A percentile compares a stretch with the other conserved stretches of the same genome.
phyloP scores from a whole-genome alignment of 495 filamentous ascomycete genomes.

The Tuber indicum region DNA sequence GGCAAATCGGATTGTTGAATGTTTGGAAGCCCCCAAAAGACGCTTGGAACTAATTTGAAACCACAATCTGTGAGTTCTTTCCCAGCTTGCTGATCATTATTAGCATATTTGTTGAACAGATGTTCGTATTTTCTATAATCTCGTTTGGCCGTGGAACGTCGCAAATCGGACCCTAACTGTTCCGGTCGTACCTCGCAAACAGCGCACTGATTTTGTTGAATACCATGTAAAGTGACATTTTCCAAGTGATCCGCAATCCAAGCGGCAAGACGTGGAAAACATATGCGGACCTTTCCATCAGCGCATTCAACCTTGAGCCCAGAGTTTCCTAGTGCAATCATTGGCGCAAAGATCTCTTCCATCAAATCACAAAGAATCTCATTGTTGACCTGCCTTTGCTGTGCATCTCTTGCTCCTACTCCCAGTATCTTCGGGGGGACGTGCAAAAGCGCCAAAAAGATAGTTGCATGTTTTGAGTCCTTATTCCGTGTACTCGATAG shows the following conservation, averaged over 20 bases:
- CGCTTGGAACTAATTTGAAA: neutral
- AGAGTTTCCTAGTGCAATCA: neutral
- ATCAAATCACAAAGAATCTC: neutral
- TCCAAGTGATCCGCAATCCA: slow-evolving; percentile 7
- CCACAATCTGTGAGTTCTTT: neutral
- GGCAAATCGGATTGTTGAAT: neutral
- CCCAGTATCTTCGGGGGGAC: neutral
- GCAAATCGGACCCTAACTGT: neutral
- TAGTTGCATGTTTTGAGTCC: neutral
- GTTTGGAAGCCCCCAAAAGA: neutral
- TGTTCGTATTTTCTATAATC: neutral
- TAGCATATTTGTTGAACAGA: neutral
- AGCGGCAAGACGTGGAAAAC: neutral
- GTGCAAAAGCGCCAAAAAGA: neutral
- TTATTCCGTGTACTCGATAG: neutral
- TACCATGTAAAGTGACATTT: neutral
- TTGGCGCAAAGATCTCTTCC: neutral
- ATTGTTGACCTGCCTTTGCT: neutral
- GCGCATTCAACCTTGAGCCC: neutral
- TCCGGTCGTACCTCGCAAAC: neutral
- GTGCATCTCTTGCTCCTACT: neutral
- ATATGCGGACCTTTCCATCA: neutral
- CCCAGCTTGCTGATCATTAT: neutral
- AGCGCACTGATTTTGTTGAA: slow-evolving; percentile 3
- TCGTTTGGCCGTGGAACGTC: neutral